Percentiles rank a stretch among this genome's conserved stretches.
Evolutionary conservation across 1,284 basidiomycete genomes (phyloP).

Genomic region (Puccinia coronata): DNA sequence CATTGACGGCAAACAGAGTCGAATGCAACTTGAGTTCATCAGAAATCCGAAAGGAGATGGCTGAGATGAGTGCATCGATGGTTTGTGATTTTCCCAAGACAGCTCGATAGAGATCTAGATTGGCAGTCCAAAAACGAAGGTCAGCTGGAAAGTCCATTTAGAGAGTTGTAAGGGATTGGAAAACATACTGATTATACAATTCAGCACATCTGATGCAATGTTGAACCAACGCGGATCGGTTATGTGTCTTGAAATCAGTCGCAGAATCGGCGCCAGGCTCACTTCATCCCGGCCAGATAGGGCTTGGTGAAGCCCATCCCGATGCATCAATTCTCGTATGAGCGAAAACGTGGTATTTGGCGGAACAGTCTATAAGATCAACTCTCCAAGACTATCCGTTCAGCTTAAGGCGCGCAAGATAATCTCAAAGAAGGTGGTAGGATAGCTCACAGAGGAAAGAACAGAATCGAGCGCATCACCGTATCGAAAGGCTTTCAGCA

Average conservation of each 20-base stretch:
- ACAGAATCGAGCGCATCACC: conserved; percentile 89
- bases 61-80: conserved; percentile 67
- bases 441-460: conserved; percentile 69
- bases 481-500: conserved; percentile 92
- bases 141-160: not conserved
- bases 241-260: conserved; percentile 80
- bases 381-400: conserved; percentile 7
- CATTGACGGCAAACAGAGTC: conserved; percentile 78
- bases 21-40: conserved; percentile 88
- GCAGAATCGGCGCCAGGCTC: conserved; percentile 83
- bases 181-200: conserved; percentile 76
- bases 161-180: not conserved
- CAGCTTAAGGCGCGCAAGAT: not conserved
- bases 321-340: conserved; percentile 88
- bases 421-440: not conserved
- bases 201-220: conserved; percentile 78
- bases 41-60: conserved; percentile 75
- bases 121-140: not conserved
- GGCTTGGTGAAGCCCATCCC: conserved; percentile 83
- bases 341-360: conserved; percentile 86
- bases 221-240: conserved; percentile 88
- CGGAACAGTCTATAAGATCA: conserved; percentile 67
- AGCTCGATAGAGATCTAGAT: conserved; percentile 81
- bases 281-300: conserved; percentile 90
- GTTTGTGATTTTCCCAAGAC: conserved; percentile 90